Base-by-base conservation (phyloP, 2,329 filamentous ascomycete genomes). In the Pestalotiopsis sp. region DNA sequence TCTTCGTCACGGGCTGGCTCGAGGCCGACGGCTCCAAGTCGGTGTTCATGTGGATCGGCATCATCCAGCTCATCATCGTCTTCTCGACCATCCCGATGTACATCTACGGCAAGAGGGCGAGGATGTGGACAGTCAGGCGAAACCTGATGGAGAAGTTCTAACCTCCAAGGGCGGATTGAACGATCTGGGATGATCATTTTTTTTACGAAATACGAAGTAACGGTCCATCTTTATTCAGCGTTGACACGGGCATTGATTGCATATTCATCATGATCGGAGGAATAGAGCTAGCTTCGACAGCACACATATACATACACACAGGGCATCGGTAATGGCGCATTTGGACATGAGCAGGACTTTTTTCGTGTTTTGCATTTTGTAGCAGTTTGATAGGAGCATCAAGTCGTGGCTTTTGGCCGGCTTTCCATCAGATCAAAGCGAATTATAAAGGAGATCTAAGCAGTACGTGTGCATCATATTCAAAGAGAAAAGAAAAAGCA, bases 51-150 rank as follows among this genome's bases (percentile, higher is more conserved):
- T 93, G 91, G 75, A 87, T 98, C 66, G 95, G 95, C 3, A 86
- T 94, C 31, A 96, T 98, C 36, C 95, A 98, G 80, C 80, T 98
- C 41, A 88, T 89, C 13, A 87, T 91, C 67, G 84, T 97, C 78
- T 75, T 93, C 3, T 89, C 86, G 66, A 92, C 94, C 1, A 91
- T 98, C 67, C 95, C 95, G 0, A 94, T 98, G 92, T 98, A 96
- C 78, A 93, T 98, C 23, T 98, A 90, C 76, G 95, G 95, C 20
- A 98, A 98, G 85, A 84, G 94, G 68, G 90, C 92, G 17, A 86
- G 95, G 20, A 97, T 98, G 93, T 98, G 95, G 95, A 98, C 95
- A 0, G 93, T 95, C 12, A 85, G 93, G 71, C 93, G 87, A 85
- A 94, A 93, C 73, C 82, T 97, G 71, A 95, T 97, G 92, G 94